These are phyloP conservation scores for Coemansia sp. DNA, from an alignment of 192 early-diverging fungal species.

Conservation along the genomic window DNA sequence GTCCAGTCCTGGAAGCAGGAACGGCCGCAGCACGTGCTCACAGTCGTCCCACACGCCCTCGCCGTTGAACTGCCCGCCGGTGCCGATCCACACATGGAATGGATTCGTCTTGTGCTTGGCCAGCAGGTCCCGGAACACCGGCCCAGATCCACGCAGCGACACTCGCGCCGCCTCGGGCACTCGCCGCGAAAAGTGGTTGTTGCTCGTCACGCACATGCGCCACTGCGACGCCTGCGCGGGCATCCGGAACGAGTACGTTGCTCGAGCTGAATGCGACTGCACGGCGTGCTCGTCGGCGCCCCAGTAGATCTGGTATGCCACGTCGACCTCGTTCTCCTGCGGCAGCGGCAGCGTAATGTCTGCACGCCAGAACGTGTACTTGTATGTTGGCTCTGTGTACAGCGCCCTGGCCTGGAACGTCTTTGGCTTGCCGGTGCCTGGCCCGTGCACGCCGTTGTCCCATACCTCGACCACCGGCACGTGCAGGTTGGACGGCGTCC, in stretches of 20 bases:
- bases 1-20: conserved; percentile 40
- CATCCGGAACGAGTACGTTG: conserved; percentile 44
- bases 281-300: conserved; percentile 41
- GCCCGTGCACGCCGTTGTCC: conserved; percentile 52
- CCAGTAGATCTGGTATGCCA: conserved; percentile 49
- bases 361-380: conserved; percentile 54
- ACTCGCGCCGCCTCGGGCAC: conserved; percentile 33
- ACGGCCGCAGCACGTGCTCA: conserved; percentile 61
- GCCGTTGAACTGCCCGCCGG: conserved; percentile 69
- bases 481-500: conserved; percentile 8
- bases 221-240: conserved; percentile 51
- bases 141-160: conserved; percentile 39
- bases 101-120: conserved; percentile 63
- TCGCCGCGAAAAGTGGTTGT: conserved; percentile 33
- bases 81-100: conserved; percentile 70
- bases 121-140: conserved; percentile 56
- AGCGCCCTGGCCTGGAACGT: conserved; percentile 34
- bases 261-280: conserved; percentile 37
- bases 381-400: conserved; percentile 51
- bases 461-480: conserved; percentile 42
- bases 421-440: conserved; percentile 52
- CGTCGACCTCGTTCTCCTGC: conserved; percentile 39
- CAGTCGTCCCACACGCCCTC: conserved; percentile 62
- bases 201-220: conserved; percentile 51
- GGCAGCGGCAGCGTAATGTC: conserved; percentile 37